phyloP scores from a whole-genome alignment of 2,329 filamentous ascomycete species.

The Trichoderma koningiopsis region DNA sequence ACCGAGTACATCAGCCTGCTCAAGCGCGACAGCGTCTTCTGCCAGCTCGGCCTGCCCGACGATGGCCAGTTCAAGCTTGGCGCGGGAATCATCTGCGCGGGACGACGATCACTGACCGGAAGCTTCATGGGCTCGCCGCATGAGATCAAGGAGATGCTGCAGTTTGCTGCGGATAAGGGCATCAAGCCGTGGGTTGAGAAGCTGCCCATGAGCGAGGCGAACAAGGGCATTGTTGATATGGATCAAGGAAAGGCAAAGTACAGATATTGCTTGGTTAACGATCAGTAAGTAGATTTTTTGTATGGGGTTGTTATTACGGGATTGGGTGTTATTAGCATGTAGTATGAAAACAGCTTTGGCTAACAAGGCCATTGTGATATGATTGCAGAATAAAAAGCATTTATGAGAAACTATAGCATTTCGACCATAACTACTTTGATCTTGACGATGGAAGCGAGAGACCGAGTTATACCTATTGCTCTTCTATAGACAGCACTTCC shows the following conservation, averaged over 20 bases:
- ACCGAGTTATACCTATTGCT: neutral
- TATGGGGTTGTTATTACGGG: neutral
- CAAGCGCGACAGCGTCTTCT: constrained; percentile 59
- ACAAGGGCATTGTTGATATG: constrained; percentile 57
- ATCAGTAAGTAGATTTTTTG: constrained; percentile 26
- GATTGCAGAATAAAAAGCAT: neutral
- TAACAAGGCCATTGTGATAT: neutral
- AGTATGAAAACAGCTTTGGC: neutral
- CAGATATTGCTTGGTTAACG: constrained; percentile 50
- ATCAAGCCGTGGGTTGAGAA: constrained; percentile 60
- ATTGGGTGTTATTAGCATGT: neutral
- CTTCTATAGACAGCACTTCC: neutral
- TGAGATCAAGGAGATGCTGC: constrained; percentile 62
- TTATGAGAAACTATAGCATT: neutral
- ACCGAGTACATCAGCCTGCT: constrained; percentile 63
- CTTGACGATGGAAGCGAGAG: neutral
- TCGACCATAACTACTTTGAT: neutral
- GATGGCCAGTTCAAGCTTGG: constrained; percentile 32
- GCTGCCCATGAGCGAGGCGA: constrained; percentile 57
- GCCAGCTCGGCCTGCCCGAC: constrained; percentile 58
- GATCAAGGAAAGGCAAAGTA: constrained; percentile 55
- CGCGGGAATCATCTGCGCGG: constrained; percentile 48
- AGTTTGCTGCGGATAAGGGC: constrained; percentile 58
- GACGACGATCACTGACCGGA: constrained; percentile 49
- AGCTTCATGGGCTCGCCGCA: constrained; percentile 51